Conservation (phyloP, 2,329 filamentous ascomycete species). For the Sphaerulina vaccinii region DNA sequence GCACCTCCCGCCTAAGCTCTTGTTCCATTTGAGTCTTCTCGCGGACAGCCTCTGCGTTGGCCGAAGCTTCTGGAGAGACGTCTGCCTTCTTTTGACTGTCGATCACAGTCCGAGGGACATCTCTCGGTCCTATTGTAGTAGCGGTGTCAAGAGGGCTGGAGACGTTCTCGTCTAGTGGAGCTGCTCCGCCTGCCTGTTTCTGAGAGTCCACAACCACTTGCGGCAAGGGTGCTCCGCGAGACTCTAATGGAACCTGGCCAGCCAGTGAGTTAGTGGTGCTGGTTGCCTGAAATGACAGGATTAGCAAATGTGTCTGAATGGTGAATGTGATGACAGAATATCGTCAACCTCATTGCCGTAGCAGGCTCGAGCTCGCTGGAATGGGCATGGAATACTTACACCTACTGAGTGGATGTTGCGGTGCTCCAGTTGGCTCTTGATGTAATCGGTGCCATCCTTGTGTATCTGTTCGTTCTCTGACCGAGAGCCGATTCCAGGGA, state of each 20-base stretch:
- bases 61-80: conserved; percentile 65
- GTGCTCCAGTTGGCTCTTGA: conserved; percentile 6
- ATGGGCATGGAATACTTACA: too few species aligned
- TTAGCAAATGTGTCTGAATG: too few species aligned
- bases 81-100: conserved; percentile 70
- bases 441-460: conserved; percentile 11
- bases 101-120: conserved; percentile 63
- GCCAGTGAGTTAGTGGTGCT: conserved; percentile 1
- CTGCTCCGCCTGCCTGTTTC: conserved; percentile 3
- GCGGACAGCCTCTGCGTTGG: conserved; percentile 54
- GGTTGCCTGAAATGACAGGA: too few species aligned
- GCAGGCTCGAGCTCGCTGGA: too few species aligned
- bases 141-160: conserved; percentile 17
- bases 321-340: too few species aligned
- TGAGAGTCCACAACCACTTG: conserved; percentile 5
- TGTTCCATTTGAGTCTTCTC: conserved; percentile 49
- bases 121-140: conserved; percentile 39
- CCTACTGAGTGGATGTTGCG: neutral
- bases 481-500: neutral
- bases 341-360: too few species aligned
- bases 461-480: conserved; percentile 6
- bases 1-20: conserved; percentile 57
- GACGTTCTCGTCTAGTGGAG: conserved; percentile 5
- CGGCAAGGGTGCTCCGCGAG: neutral
- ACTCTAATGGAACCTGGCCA: conserved; percentile 9